Evolutionary conservation across 164 flowering plant genomes (phyloP).

Genomic region (Vitis riparia): DNA sequence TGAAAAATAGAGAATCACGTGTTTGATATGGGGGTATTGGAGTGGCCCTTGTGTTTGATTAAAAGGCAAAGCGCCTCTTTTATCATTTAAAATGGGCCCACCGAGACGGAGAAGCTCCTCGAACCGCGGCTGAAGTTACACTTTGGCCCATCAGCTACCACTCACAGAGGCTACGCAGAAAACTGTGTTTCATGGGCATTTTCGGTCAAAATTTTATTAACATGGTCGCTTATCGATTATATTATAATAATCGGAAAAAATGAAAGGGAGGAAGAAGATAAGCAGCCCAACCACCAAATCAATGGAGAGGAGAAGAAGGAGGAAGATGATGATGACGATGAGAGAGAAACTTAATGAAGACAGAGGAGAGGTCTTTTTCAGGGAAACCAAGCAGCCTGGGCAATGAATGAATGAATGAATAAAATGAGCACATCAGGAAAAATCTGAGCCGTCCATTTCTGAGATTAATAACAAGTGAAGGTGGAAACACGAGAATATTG

Average conservation of each 20-base stretch:
- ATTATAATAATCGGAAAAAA: no score
- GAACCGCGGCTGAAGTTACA: neutral
- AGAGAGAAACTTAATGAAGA: constrained; percentile 34
- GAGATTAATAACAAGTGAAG: neutral
- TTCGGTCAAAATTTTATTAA: neutral
- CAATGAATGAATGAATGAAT: neutral
- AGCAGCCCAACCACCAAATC: constrained; percentile 1
- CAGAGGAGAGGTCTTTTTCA: constrained; percentile 11
- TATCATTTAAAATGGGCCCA: no score
- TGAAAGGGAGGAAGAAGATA: no score
- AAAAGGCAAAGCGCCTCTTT: neutral
- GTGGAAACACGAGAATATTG: neutral
- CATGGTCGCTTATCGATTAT: no score
- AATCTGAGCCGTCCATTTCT: constrained; percentile 18
- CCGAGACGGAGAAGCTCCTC: no score
- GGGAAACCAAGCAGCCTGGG: constrained; percentile 2
- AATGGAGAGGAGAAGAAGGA: constrained; percentile 5
- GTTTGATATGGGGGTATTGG: constrained; percentile 1
- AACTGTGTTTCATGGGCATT: neutral
- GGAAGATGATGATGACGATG: constrained; percentile 2
- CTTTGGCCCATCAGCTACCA: neutral
- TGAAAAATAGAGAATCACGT: constrained; percentile 2
- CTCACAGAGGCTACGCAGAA: neutral
- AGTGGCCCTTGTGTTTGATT: constrained; percentile 9
- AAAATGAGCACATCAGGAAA: neutral